Evolutionary conservation across 306 rosid species (phyloP), one percentile per base, ranked within the genome.

Genomic region (Fagus sylvatica): DNA sequence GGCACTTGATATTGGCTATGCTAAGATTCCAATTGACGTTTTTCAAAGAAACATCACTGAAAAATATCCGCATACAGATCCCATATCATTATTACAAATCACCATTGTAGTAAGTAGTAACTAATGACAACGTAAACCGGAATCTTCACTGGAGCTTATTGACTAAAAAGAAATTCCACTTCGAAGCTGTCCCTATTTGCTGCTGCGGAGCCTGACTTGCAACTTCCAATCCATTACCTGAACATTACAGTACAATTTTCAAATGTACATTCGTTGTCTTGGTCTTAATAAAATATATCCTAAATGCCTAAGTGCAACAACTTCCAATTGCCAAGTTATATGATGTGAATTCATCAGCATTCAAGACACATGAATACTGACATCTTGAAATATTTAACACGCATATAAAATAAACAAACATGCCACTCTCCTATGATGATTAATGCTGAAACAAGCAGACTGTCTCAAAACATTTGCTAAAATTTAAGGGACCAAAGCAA

Each of bases 161-260:
- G 32, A 2, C 48, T 0, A 15, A 33, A 10, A 61, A 61, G 42
- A 59, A 59, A 59, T 59, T 12, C 41, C 68, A 61, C 48, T 37
- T 8, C 16, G 33, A 12, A 65, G 49, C 48, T 5, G 9, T 12
- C 19, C 28, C n/a, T 17, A 54, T 51, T 53, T 53, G 19, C 4
- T 72, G 34, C 74, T 71, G 19, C 32, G 15, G 32, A 64, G 30
- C 68, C 8, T 10, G 81, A 72, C 94, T 82, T 42, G 94, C 93
- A 71, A 88, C 88, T 82, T 93, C 98, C 87, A 93, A 74, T n/a
- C 96, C 96, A 80, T 93, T 93, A 53, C 98, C 96, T 93, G 89
- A 77, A 60, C 11, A 65, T 65, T 39, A 46, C 51, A 46, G 51
- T 46, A 10, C 51, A 46, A 46, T 10, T 32, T 33, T 3, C 19